A percentile compares a stretch with the other conserved stretches of the same genome.
These are phyloP conservation scores for Fusarium sambucinum DNA, from an alignment of 2,329 filamentous ascomycete species.

Conservation along the genomic window DNA sequence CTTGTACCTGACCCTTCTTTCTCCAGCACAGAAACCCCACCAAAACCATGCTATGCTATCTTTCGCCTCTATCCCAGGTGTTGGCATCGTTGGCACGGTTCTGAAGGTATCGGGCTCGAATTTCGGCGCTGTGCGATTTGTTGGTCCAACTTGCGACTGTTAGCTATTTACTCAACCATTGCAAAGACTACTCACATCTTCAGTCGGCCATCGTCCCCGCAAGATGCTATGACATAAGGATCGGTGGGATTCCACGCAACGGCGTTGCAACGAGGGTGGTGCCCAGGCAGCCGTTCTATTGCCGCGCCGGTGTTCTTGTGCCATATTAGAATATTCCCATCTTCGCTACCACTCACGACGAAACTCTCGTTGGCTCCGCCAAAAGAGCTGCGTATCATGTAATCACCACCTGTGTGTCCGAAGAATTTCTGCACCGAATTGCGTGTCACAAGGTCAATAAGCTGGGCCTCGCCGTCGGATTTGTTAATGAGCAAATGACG, in stretches of 20 bases:
- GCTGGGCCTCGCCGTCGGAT: conserved; percentile 78
- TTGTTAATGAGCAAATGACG: conserved; percentile 84
- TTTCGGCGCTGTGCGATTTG: conserved; percentile 40
- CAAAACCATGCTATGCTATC: conserved; percentile 15
- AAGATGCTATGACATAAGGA: conserved; percentile 87
- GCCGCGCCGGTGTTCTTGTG: conserved; percentile 83
- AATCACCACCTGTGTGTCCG: conserved; percentile 80
- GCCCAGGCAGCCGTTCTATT: conserved; percentile 81
- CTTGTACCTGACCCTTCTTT: not conserved
- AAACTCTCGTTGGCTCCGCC: conserved; percentile 94
- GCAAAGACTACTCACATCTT: conserved; percentile 75
- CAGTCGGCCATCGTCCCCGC: conserved; percentile 86
- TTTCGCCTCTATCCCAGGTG: conserved; percentile 40
- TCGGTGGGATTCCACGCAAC: conserved; percentile 90
- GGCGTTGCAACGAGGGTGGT: conserved; percentile 83
- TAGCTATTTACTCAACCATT: not conserved
- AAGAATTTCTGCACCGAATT: conserved; percentile 79
- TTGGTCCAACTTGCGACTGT: conserved; percentile 47
- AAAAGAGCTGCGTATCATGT: conserved; percentile 83
- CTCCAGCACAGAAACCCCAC: not conserved
- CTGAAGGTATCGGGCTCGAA: conserved; percentile 39
- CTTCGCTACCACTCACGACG: conserved; percentile 90
- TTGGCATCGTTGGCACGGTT: conserved; percentile 22
- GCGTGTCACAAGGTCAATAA: conserved; percentile 81
- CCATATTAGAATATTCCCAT: conserved; percentile 85